Evolutionary conservation across 208 protist genomes (phyloP).

Genomic region (Trypanosoma brucei): DNA sequence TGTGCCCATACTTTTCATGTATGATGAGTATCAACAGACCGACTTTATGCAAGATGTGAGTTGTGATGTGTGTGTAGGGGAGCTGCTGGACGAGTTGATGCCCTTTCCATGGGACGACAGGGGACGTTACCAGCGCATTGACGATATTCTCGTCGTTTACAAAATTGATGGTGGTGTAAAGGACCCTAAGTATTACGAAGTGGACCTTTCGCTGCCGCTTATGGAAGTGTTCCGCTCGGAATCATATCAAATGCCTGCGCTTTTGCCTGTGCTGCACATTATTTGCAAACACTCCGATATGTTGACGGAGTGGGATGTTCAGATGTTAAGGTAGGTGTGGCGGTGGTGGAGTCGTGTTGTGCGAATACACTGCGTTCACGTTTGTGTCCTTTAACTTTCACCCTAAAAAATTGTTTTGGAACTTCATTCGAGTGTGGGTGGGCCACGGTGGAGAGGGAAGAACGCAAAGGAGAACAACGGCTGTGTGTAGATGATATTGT

Average conservation of each 20-base stretch:
- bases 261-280: slow-evolving; percentile 77
- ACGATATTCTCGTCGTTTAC: slow-evolving; percentile 71
- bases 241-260: slow-evolving; percentile 67
- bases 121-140: slow-evolving; percentile 45
- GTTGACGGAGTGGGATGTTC: slow-evolving; percentile 41
- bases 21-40: slow-evolving; percentile 90
- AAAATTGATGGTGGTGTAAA: slow-evolving; percentile 87
- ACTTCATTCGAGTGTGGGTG: no score
- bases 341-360: neutral
- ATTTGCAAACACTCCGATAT: slow-evolving; percentile 63
- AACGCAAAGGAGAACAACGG: no score
- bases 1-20: slow-evolving; percentile 92
- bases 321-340: slow-evolving; percentile 2
- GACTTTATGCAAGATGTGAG: slow-evolving; percentile 91
- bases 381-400: no score
- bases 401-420: no score
- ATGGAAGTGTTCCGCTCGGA: slow-evolving; percentile 78
- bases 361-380: no score
- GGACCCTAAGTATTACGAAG: slow-evolving; percentile 65
- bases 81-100: slow-evolving; percentile 75
- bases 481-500: no score
- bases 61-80: slow-evolving; percentile 56
- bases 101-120: slow-evolving; percentile 84
- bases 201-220: slow-evolving; percentile 58
- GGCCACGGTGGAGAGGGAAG: no score